Evolutionary conservation across 106 monocot genomes (phyloP), one percentile per base, ranked within the genome.

Genomic region (Allium sativum): DNA sequence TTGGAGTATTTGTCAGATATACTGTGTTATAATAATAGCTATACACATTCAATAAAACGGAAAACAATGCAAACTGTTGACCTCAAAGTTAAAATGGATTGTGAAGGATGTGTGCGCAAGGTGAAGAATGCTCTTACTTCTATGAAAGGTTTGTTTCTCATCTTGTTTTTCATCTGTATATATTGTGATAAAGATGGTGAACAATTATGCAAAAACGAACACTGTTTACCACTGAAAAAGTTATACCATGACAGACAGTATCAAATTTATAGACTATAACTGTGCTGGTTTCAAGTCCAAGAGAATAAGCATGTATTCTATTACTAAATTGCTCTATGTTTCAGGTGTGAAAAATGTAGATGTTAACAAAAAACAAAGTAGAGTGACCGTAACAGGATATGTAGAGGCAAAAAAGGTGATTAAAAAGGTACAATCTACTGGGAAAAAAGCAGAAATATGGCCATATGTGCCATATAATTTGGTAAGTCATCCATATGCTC

Each of bases 371-470:
- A 83, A 83, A 64, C 72, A 75, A 51, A 46, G 72, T 19, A 83
- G 69, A 68, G 78, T 72, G 18, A 83, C 72, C 9, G 75, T 83
- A 14, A 75, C 41, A 3, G 83, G 83, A 4, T 83, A 75, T 47
- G 64, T 83, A 15, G 83, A 83, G 69, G 54, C 63, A 10, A 55
- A 61, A 52, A 83, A 68, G 75, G 83, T 83, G 12, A 40, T 83
- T 48, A 79, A 71, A 65, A 74, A 68, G 64, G 82, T 56, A 1
- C 66, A 78, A 43, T 64, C 82, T 6, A 78, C 82, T 40, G 78
- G 82, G 55, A 82, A 82, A 71, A 82, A 71, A 71, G 82, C 78
- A 42, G 82, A 82, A 67, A 78, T 74, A 44, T 83, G 83, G 83
- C 83, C 83, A 16, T 83, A 72, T 61, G 74, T 83, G 21, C 83